Base-by-base conservation (phyloP, 2,329 filamentous ascomycete species). In the Epichloe bromicola region DNA sequence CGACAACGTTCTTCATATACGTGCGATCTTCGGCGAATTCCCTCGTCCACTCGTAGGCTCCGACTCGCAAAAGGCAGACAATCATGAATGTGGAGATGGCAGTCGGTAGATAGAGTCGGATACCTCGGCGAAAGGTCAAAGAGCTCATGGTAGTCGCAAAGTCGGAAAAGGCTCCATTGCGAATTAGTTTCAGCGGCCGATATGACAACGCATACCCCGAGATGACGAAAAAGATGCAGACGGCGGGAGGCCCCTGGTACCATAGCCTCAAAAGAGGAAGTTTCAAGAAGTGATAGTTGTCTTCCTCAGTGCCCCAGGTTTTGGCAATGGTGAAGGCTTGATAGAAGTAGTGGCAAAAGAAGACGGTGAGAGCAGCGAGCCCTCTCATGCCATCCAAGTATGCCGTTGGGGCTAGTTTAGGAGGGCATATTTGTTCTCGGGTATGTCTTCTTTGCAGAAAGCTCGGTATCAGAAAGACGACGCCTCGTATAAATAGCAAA, bases 141-240 rank as follows among this genome's bases (percentile, higher is more conserved):
- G 74, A 78, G 36, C 71, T 66, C 61, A 78, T 68, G 19, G 72
- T 70, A 19, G 58, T 64, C 1, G 70, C 65, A 49, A 76, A 69
- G 14, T 69, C 70, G 36, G 67, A 58, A 43, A 62, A 63, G 39
- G 58, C 57, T n/a, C 65, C 63, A 50, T 56, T 64, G 42, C 70
- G 69, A 23, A 67, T 61, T 46, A 75, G 66, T 54, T 71, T 74
- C n/a, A 79, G 57, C 1, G 75, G 73, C 44, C 70, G 70, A 51
- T 80, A 71, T 33, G 73, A 75, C 12, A 83, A 67, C 3, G 78
- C 80, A 61, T 80, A 82, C 19, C 79, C 79, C 0, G 76, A 79
- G 43, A 82, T 76, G 58, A 81, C 73, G 59, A 81, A 82, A 67
- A 83, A 83, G 56, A 80, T 64, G 62, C 73, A 76, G 39, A 82